Conservation (phyloP, 2,329 filamentous ascomycete species). For the Ustulina deusta region DNA sequence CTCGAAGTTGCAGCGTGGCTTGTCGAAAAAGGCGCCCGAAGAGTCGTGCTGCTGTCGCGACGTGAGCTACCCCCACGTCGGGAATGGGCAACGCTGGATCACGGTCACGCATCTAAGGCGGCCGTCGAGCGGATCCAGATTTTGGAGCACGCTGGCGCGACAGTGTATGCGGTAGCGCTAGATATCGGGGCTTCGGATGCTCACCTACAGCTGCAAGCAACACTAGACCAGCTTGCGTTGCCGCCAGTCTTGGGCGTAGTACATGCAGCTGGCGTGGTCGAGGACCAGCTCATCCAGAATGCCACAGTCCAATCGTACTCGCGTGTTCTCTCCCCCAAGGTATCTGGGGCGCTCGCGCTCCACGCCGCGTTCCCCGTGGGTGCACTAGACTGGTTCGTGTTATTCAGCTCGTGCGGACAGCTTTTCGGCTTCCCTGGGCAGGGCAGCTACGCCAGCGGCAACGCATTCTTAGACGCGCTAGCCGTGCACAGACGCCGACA, state of each 20-base stretch:
- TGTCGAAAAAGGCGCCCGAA: slow-evolving; percentile 54
- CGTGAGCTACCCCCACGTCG: slow-evolving; percentile 52
- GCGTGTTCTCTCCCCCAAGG: slow-evolving; percentile 53
- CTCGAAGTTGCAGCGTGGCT: slow-evolving; percentile 54
- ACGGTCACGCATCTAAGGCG: slow-evolving; percentile 28
- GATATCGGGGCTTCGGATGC: slow-evolving; percentile 51
- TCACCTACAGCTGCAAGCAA: slow-evolving; percentile 38
- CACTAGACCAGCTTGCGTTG: slow-evolving; percentile 51
- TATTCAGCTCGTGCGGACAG: slow-evolving; percentile 51
- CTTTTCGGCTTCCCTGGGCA: slow-evolving; percentile 50
- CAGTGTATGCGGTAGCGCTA: slow-evolving; percentile 50
- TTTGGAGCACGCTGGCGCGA: slow-evolving; percentile 52
- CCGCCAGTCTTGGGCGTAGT: slow-evolving; percentile 57
- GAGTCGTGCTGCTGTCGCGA: slow-evolving; percentile 56
- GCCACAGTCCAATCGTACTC: slow-evolving; percentile 48
- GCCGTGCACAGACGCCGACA: slow-evolving; percentile 47
- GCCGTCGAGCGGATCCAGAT: slow-evolving; percentile 45
- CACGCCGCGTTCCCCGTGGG: slow-evolving; percentile 49
- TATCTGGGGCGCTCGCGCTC: slow-evolving; percentile 48
- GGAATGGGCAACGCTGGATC: slow-evolving; percentile 44
- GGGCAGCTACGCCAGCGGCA: slow-evolving; percentile 48
- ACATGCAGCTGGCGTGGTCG: slow-evolving; percentile 56
- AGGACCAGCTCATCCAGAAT: slow-evolving; percentile 53
- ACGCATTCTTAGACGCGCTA: slow-evolving; percentile 52
- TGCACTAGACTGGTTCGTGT: slow-evolving; percentile 49